phyloP scores from a whole-genome alignment of 2,329 filamentous ascomycete genomes.

The Botrytis porri region DNA sequence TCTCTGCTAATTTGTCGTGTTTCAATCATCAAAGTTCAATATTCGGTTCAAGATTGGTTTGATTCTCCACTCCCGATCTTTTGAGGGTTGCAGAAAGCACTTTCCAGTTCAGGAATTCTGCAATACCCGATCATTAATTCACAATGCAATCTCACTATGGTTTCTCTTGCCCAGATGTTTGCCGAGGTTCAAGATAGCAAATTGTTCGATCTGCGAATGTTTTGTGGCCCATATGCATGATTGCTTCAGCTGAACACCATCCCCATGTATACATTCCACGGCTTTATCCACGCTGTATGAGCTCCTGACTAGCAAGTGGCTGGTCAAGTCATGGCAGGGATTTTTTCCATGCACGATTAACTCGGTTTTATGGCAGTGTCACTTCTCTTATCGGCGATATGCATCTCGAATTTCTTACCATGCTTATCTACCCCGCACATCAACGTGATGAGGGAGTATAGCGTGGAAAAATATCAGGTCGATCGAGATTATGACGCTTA shows the following conservation, averaged over 20 bases:
- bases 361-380: neutral
- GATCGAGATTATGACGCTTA: neutral
- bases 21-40: neutral
- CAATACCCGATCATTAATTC: neutral
- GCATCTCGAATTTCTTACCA: neutral
- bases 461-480: neutral
- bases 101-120: neutral
- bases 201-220: neutral
- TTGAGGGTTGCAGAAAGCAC: neutral
- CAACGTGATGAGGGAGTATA: neutral
- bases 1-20: neutral
- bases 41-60: neutral
- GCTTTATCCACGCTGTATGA: neutral
- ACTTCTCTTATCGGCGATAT: neutral
- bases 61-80: neutral
- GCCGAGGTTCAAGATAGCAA: neutral
- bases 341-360: neutral
- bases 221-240: neutral
- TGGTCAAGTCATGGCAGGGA: neutral
- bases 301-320: neutral
- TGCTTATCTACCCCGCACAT: neutral
- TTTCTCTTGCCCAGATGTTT: neutral
- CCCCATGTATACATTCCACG: neutral
- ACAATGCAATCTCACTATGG: neutral
- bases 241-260: neutral